Conservation (phyloP, 73 alveolate species). For the Paraurostyla sp. region DNA sequence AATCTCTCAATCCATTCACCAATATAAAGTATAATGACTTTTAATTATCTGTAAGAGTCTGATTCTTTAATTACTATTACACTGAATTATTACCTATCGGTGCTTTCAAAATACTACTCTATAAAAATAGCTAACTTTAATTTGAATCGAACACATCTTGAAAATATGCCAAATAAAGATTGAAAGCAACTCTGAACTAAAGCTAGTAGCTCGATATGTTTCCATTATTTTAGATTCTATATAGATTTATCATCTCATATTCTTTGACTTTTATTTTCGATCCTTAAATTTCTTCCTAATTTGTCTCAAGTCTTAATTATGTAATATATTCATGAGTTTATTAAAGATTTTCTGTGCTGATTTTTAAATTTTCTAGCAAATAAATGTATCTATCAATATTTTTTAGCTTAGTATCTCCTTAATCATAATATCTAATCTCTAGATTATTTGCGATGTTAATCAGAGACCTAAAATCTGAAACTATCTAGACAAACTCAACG, state of each 20-base stretch:
- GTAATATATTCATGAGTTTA: neutral
- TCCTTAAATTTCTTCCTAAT: neutral
- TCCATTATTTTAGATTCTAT: neutral
- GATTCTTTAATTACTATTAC: neutral
- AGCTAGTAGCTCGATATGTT: neutral
- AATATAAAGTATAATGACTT: neutral
- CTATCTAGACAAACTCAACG: neutral
- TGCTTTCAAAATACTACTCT: neutral
- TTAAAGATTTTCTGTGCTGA: neutral
- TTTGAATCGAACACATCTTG: neutral
- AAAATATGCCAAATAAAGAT: neutral
- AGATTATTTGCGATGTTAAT: conserved; percentile 13
- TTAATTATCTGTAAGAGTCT: neutral
- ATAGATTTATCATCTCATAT: neutral
- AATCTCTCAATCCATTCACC: conserved; percentile 24
- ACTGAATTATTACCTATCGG: neutral
- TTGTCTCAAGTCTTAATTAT: neutral
- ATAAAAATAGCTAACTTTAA: neutral
- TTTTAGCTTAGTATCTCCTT: neutral
- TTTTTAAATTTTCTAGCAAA: neutral
- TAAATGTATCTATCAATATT: neutral
- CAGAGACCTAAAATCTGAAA: conserved; percentile 35
- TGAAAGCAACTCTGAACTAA: conserved; percentile 16
- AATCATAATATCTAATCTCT: neutral
- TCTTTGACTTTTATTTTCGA: neutral